These are phyloP conservation scores for Dacryopinax primogenitus DNA, from an alignment of 768 basidiomycete species.

Conservation along the genomic window DNA sequence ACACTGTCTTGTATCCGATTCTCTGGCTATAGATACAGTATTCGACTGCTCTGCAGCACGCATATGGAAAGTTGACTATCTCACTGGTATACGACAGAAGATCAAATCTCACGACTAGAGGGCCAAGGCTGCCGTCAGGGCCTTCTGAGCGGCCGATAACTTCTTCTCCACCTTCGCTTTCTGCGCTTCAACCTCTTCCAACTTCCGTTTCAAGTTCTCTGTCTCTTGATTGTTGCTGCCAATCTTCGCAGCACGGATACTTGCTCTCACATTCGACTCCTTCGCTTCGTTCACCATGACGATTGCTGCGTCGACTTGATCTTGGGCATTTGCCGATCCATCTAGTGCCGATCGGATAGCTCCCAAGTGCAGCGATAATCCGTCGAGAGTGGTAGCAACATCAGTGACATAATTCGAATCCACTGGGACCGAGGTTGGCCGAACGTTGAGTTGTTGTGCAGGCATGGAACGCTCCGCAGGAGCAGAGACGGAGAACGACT, in stretches of 20 bases:
- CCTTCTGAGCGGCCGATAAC: background rate
- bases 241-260: background rate
- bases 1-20: too few species aligned
- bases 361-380: background rate
- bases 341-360: background rate
- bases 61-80: background rate
- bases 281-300: background rate
- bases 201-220: background rate
- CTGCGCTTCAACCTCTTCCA: background rate
- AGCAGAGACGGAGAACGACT: background rate
- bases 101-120: too few species aligned
- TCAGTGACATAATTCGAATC: background rate
- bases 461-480: background rate
- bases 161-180: constrained; percentile 4
- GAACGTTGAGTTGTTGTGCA: background rate
- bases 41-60: too few species aligned
- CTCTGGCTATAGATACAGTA: too few species aligned
- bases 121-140: background rate
- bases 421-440: background rate
- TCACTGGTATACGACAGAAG: too few species aligned
- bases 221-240: background rate
- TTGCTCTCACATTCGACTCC: background rate
- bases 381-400: background rate
- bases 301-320: background rate
- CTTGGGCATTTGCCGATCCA: background rate